Evolutionary conservation across 208 protist genomes (phyloP), one percentile per base, ranked within the genome.

Genomic region (Angomonas deanei): DNA sequence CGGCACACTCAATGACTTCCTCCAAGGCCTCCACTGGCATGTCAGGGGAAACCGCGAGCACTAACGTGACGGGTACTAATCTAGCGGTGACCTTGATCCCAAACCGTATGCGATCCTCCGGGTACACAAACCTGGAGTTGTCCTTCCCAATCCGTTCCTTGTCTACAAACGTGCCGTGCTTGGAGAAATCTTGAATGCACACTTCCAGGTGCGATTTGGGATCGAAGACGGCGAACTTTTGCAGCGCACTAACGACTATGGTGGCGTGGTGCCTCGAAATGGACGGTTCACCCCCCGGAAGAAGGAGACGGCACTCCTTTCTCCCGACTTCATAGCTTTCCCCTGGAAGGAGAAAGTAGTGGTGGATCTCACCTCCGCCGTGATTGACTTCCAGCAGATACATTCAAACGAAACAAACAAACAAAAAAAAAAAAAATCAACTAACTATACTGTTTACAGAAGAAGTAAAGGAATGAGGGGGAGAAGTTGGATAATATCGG

Each of bases 261-360:
- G 71, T 85, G 26, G 84, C 80, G 57, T 91, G 84, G 39, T 91
- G 84, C 4, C 84, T 76, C 23, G 84, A 91, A 58, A 91, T 87
- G 53, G 80, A 87, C 23, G 84, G 84, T 52, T 91, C 84, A n/a
- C 61, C 71, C 11, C 47, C 69, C 2, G 84, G 84, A 1, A 91
- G 71, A 4, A 72, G 57, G 21, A 91, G 53, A 32, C 72, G 76
- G 69, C 84, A 91, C 27, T 78, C 72, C 56, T 87, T 86, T n/a
- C 84, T 68, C 0, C 84, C 84, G 65, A 91, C 73, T 1, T 80
- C 84, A 65, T 91, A 91, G 24, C 67, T 72, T 65, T 78, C 60
- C 2, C 64, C 78, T 8, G 80, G 77, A 8, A 91, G 72, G 3
- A 91, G 64, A 32, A 83, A 77, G 74, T 84, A 76, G 8, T 77